Base-by-base conservation (phyloP, 352 stramenopile genomes). In the Globisporangium rhizosaccharum region DNA sequence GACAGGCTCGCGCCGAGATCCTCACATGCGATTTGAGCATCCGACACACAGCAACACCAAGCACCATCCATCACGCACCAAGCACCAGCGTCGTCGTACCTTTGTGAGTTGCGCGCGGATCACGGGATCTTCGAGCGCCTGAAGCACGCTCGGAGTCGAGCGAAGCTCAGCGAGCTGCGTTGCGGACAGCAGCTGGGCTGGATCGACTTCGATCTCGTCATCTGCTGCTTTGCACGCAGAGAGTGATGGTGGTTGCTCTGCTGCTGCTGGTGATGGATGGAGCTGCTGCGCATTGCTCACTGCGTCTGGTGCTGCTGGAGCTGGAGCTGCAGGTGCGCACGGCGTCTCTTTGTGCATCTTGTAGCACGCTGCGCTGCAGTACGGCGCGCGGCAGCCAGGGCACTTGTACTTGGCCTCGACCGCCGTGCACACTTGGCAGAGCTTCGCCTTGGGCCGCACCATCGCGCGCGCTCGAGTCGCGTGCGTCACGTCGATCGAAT, bases 351-450 rank as follows among this genome's bases (percentile, higher is more conserved):
- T 92, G 68, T 94, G 85, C 41, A 57, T 71, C 71, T 91, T 94
- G 79, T 78, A 94, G 66, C 85, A 94, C 5, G 71, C 68, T 0
- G 82, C 62, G 49, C 79, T 91, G 63, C 85, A 94, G 69, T 94
- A 94, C 25, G 75, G 75, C 42, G 70, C 56, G 51, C 82, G 72
- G 54, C 85, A 94, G 11, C 63, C 70, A 8, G 85, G 85, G 49
- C 85, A 94, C 62, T 92, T 94, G 81, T 94, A 94, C 72, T 91
- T 92, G 76, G 80, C 66, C 68, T 80, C 72, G 12, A 55, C 50
- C 28, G 64, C 57, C 52, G 63, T 53, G 54, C 84, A 94, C 37
- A 92, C 69, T 3, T 61, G 65, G 60, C 84, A 94, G 20, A 72
- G 49, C 36, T 80, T 70, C 50, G 48, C 20, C 12, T 23, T 30